Evolutionary conservation across 148 eudicot genomes (phyloP).

Genomic region (Nyssa sinensis): DNA sequence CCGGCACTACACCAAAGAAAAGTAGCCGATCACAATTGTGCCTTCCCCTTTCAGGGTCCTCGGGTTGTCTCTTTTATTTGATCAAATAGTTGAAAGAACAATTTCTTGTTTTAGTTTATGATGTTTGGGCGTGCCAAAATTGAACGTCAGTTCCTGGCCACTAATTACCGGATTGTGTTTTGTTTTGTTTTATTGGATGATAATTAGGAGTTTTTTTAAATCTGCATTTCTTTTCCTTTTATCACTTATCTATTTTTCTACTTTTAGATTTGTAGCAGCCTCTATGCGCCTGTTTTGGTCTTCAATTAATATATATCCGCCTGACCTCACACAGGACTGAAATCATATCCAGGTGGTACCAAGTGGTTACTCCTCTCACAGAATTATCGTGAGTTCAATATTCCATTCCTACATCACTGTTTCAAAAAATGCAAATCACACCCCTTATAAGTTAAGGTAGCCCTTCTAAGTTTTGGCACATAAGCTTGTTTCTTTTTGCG

Average conservation of each 20-base stretch:
- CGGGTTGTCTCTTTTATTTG: not conserved
- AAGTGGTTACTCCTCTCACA: no score
- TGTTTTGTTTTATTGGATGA: not conserved
- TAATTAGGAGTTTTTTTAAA: not conserved
- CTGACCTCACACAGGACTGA: no score
- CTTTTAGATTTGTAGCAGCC: not conserved
- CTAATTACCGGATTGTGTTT: not conserved
- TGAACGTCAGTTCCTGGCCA: not conserved
- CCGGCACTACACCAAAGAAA: constrained; percentile 70
- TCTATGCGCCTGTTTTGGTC: not conserved
- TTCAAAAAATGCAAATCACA: no score
- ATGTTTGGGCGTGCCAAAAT: not conserved
- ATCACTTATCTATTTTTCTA: not conserved
- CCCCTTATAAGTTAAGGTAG: no score
- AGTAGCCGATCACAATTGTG: constrained; percentile 23
- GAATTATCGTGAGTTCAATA: no score
- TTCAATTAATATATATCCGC: no score
- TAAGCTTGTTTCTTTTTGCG: no score
- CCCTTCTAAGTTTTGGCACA: no score
- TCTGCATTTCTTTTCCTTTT: not conserved
- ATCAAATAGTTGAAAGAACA: not conserved
- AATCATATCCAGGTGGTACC: no score
- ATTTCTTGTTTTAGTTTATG: not conserved
- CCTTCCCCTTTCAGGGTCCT: not conserved
- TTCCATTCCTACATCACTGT: no score